Conservation (phyloP, 768 basidiomycete genomes). For the Russula earlei region DNA sequence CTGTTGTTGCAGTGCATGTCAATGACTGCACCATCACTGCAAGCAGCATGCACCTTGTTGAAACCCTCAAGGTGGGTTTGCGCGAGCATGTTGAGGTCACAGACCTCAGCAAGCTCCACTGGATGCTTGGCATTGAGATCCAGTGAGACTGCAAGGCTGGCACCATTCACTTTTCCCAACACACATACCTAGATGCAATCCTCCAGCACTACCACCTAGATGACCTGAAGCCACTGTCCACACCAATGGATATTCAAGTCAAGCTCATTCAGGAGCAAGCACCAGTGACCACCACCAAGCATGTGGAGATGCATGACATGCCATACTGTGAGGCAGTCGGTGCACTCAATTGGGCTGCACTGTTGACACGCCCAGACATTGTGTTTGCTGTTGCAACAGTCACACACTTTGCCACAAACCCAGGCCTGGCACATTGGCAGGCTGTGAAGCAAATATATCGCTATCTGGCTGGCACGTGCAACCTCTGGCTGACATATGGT, state of each 20-base stretch:
- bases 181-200: slow-evolving; percentile 20
- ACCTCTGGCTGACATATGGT: slow-evolving; percentile 20
- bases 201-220: slow-evolving; percentile 24
- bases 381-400: too few relatives aligned
- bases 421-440: too few relatives aligned
- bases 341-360: slow-evolving; percentile 23
- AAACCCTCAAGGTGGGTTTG: slow-evolving; percentile 23
- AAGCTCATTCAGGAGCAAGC: not conserved
- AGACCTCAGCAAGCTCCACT: too few relatives aligned
- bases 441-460: slow-evolving; percentile 28
- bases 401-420: too few relatives aligned
- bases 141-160: not conserved
- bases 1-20: not conserved
- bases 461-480: slow-evolving; percentile 31
- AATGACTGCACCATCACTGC: slow-evolving; percentile 28
- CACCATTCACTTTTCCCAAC: slow-evolving; percentile 25
- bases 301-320: slow-evolving; percentile 1
- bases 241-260: slow-evolving; percentile 26
- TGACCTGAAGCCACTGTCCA: slow-evolving; percentile 26
- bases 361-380: too few relatives aligned
- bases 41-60: slow-evolving; percentile 4
- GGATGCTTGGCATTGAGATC: too few relatives aligned
- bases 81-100: slow-evolving; percentile 24
- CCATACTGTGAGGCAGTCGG: slow-evolving; percentile 22
- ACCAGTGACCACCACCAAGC: not conserved